Evolutionary conservation across 176 grass and related monocot genomes (phyloP), one percentile per base, ranked within the genome.

Genomic region (Oryza glumipatula): DNA sequence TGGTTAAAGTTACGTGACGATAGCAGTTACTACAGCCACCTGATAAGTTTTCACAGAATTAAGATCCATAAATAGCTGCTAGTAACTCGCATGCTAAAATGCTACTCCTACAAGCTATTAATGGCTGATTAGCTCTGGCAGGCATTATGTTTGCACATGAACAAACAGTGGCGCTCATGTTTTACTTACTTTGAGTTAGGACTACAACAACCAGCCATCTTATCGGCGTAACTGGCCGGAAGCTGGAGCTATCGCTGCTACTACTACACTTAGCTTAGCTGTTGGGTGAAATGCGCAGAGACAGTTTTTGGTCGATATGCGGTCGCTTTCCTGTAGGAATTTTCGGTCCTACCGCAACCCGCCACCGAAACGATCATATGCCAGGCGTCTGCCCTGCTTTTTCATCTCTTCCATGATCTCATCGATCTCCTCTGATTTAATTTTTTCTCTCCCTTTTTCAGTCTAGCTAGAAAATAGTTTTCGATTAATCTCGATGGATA

Each of bases 251-350:
- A 58, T 58, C 49, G 3, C 15, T 16, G 14, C 49, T 52, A 3
- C 15, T 41, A 41, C 39, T 41, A 8, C 39, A 8, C 39, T 51
- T 15, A 1, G 54, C 54, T 7, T 7, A 26, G n/a, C 15, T 68
- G 70, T 45, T 60, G 52, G 6, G 86, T 3, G 65, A 10, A 17
- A 14, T 68, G 75, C 38, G 69, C 70, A 33, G 65, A 68, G 84
- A 83, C 84, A 83, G 79, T 82, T 83, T 19, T 28, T 51, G 84
- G 88, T 61, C 74, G 88, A 90, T 74, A 75, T 82, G 79, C 73
- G 47, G 41, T 90, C 84, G 74, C 88, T 83, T 81, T 90, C 79
- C 54, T 38, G 79, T 67, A 78, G 88, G 88, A 90, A 82, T 73
- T 86, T 73, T 82, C 73, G 88, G 83, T 78, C 83, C 83, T 82